Conservation (phyloP, 2,329 filamentous ascomycete species). For the Geoglossum cookeanum region DNA sequence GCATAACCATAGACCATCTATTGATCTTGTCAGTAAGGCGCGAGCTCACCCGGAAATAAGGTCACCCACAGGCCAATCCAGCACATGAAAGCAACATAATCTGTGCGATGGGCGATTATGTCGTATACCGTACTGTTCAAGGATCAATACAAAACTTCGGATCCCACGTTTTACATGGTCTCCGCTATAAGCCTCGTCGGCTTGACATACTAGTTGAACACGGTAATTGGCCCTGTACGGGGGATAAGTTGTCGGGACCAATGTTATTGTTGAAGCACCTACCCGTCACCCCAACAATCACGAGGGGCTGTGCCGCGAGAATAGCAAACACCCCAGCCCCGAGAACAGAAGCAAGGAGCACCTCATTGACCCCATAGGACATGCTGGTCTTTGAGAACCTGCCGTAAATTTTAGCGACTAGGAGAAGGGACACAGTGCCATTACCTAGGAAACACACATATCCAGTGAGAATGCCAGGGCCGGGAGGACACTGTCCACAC, state of each 20-base stretch:
- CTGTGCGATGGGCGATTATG: conserved; percentile 59
- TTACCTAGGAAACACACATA: conserved; percentile 31
- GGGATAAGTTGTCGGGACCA: conserved; percentile 6
- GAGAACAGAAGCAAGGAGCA: conserved; percentile 67
- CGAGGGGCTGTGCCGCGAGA: conserved; percentile 64
- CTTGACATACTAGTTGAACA: conserved; percentile 42
- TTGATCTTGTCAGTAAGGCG: background rate
- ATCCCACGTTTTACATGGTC: background rate
- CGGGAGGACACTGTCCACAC: conserved; percentile 49
- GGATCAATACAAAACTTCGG: background rate
- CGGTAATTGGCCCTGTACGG: conserved; percentile 58
- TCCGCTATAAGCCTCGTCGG: background rate
- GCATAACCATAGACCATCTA: conserved; percentile 67
- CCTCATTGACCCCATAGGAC: conserved; percentile 81
- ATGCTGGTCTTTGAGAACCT: conserved; percentile 55
- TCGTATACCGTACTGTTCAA: conserved; percentile 54
- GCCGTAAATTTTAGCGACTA: background rate
- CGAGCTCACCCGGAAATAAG: background rate
- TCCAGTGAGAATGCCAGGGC: conserved; percentile 78
- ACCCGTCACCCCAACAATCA: conserved; percentile 80
- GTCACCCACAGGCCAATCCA: conserved; percentile 61
- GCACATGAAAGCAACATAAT: conserved; percentile 79
- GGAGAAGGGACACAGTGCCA: conserved; percentile 18
- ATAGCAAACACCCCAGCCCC: conserved; percentile 66
- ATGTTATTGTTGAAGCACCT: conserved; percentile 6